These are phyloP conservation scores for Brettanomyces custersianus DNA, from an alignment of 805 yeast species.

Conservation along the genomic window DNA sequence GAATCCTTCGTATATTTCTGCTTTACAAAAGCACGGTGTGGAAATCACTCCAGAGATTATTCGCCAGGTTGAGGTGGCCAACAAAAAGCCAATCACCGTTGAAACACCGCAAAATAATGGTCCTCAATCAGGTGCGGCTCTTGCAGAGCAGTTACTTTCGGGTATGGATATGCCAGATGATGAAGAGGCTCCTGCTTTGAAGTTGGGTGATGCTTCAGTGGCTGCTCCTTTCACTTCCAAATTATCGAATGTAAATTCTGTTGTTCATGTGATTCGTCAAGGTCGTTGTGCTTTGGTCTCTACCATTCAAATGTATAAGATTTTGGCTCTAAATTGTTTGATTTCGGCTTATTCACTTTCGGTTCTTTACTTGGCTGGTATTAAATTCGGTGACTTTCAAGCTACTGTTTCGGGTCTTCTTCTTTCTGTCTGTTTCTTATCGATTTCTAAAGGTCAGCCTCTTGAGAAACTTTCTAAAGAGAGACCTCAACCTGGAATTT, in stretches of 20 bases:
- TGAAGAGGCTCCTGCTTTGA: slow-evolving; percentile 85
- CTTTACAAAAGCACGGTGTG: slow-evolving; percentile 79
- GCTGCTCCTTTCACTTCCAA: slow-evolving; percentile 99
- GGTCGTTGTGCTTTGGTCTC: slow-evolving; percentile 97
- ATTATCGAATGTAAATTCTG: slow-evolving; percentile 84
- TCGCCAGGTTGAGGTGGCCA: slow-evolving; percentile 47
- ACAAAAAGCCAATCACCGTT: slow-evolving; percentile 15
- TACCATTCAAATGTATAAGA: slow-evolving; percentile 98
- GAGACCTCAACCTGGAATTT: slow-evolving; percentile 96
- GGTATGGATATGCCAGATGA: slow-evolving; percentile 43
- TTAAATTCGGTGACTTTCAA: slow-evolving; percentile 96
- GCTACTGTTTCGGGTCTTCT: slow-evolving; percentile 94
- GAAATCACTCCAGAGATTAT: slow-evolving; percentile 67
- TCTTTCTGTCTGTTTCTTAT: slow-evolving; percentile 87
- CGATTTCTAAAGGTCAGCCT: slow-evolving; percentile 90
- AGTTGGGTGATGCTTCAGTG: slow-evolving; percentile 96
- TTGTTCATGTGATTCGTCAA: slow-evolving; percentile 89
- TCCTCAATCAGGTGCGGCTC: slow-evolving; percentile 18
- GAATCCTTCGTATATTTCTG: slow-evolving; percentile 81
- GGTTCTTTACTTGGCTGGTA: slow-evolving; percentile 92
- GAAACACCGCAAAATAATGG: slow-evolving; percentile 16
- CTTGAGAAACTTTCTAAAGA: slow-evolving; percentile 80
- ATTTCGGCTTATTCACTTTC: slow-evolving; percentile 94
- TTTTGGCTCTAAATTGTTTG: slow-evolving; percentile 91
- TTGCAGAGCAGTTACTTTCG: slow-evolving; percentile 60